These are phyloP conservation scores for Cryptosporidium viatorum DNA, from an alignment of 169 alveolate species.

Conservation along the genomic window DNA sequence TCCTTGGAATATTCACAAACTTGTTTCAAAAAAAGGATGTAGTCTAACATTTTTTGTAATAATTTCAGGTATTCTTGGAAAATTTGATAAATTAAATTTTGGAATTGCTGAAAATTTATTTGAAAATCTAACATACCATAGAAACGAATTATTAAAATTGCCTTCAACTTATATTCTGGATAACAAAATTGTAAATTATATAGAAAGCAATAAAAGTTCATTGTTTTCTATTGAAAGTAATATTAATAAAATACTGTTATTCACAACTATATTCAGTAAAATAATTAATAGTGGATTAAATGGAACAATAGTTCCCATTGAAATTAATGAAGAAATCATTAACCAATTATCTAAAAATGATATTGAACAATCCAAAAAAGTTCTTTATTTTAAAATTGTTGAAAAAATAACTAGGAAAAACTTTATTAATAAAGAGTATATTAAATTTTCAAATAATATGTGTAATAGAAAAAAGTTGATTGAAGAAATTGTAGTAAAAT, in stretches of 20 bases:
- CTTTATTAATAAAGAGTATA: not conserved
- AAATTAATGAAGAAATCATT: not conserved
- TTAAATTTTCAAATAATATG: conserved; percentile 60
- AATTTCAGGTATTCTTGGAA: not conserved
- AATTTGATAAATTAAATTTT: not conserved
- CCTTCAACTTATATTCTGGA: conserved; percentile 28
- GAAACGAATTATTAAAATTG: conserved; percentile 5
- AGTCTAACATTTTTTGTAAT: conserved; percentile 17
- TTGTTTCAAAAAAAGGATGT: conserved; percentile 5
- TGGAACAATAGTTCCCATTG: conserved; percentile 14
- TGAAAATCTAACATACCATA: conserved; percentile 29
- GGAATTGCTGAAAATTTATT: not conserved
- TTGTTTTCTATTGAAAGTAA: not conserved
- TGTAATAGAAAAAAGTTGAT: conserved; percentile 52
- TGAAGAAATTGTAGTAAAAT: not conserved
- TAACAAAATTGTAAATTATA: not conserved
- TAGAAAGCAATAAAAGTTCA: not conserved
- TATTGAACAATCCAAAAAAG: not conserved
- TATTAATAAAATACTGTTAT: not conserved
- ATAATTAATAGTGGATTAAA: not conserved
- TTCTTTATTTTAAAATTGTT: not conserved
- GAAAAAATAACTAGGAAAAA: conserved; percentile 1
- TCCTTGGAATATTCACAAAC: conserved; percentile 40
- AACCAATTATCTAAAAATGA: not conserved
- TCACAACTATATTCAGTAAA: not conserved